Evolutionary conservation across 345 rosid genomes (phyloP), one percentile per base, ranked within the genome.

Genomic region (Fremontodendron californicum): DNA sequence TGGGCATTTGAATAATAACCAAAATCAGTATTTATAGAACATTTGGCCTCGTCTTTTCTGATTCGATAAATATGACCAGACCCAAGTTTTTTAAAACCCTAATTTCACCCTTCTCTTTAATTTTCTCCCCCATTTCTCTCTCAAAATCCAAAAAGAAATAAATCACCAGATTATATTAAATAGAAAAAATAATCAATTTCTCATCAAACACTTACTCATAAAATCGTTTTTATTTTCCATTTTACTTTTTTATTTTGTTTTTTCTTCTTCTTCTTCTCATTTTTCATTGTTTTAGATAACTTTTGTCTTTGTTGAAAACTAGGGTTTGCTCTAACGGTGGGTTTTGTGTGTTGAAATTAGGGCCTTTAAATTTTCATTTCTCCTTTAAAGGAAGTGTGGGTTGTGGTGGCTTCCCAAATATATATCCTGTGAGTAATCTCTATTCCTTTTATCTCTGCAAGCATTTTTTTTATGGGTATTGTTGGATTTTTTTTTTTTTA

Each of bases 281-380:
- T 55, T 55, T 55, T n/a, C 48, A 10, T 65, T n/a, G 25, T 40
- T 39, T 60, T 65, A 15, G 29, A 65, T 65, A 40, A 65, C 70
- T 27, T 45, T 35, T 19, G 70, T 39, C 8, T 70, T 70, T 70
- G 74, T 15, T 69, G 39, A 15, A 69, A 69, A 45, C 55, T 46
- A 69, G 70, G 61, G 39, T 76, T 74, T 83, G 40, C 78, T 48
- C 84, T 83, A 79, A 83, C 77, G 77, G 71, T 80, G 82, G 81
- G 75, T 81, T 82, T 81, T 82, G 58, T 81, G 76, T 61, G 80
- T 78, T 80, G 76, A 82, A 82, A 84, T 85, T 86, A 86, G 91
- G 94, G 86, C 69, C 75, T 84, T 69, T 48, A 46, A 40, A 57
- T 69, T 31, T 45, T 43, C 42, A 52, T 25, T 75, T 75, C 82